Evolutionary conservation across 306 rosid species (phyloP).

Genomic region (Cucurbita pepo): DNA sequence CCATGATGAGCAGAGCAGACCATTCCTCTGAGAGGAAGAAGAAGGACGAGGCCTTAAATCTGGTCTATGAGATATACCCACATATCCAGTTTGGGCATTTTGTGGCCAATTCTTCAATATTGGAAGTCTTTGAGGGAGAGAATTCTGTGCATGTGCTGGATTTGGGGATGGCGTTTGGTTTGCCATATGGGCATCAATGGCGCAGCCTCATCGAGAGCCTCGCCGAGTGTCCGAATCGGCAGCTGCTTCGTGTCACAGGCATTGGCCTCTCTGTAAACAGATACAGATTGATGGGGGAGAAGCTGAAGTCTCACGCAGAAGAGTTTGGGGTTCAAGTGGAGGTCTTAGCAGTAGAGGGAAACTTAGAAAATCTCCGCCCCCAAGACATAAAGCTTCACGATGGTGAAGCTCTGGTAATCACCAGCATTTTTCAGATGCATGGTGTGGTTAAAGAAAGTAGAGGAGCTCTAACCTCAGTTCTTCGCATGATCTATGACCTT

Average conservation of each 20-base stretch:
- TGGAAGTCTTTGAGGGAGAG: slow-evolving; percentile 98
- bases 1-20: slow-evolving; percentile 35
- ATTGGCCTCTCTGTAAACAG: slow-evolving; percentile 39
- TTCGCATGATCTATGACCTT: slow-evolving; percentile 52
- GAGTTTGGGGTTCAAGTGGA: slow-evolving; percentile 32
- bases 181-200: slow-evolving; percentile 71
- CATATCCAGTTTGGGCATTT: slow-evolving; percentile 76
- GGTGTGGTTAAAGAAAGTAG: slow-evolving; percentile 82
- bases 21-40: slow-evolving; percentile 35
- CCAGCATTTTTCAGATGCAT: slow-evolving; percentile 75
- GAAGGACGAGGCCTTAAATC: slow-evolving; percentile 53
- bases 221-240: slow-evolving; percentile 9
- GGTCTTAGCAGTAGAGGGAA: slow-evolving; percentile 37
- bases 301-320: slow-evolving; percentile 35
- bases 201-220: slow-evolving; percentile 40
- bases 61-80: slow-evolving; percentile 63
- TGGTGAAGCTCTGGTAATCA: slow-evolving; percentile 53
- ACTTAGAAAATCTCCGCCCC: slow-evolving; percentile 34
- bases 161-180: slow-evolving; percentile 63
- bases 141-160: slow-evolving; percentile 68
- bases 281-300: slow-evolving; percentile 38
- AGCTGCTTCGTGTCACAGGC: slow-evolving; percentile 34
- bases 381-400: slow-evolving; percentile 34
- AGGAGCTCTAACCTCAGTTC: slow-evolving; percentile 65
- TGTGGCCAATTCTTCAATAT: slow-evolving; percentile 51